These are phyloP conservation scores for Beauveria medogensis DNA, from an alignment of 2,329 filamentous ascomycete species.

Conservation along the genomic window DNA sequence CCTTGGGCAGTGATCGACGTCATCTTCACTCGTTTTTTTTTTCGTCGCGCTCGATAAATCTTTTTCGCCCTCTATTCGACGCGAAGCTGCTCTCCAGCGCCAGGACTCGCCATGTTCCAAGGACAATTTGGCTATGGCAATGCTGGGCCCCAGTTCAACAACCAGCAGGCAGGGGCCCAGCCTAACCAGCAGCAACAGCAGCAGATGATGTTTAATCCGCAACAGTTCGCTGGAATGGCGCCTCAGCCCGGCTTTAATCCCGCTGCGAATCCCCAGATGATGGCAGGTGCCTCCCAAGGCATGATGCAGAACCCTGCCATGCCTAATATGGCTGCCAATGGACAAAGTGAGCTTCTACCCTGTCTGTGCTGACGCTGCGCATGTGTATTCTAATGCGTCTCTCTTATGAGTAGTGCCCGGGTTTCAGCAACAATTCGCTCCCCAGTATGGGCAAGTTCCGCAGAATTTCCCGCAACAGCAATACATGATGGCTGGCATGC, in stretches of 20 bases:
- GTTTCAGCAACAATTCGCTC: conserved; percentile 51
- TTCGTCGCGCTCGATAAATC: neutral
- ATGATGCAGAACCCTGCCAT: conserved; percentile 58
- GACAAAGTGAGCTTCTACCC: conserved; percentile 43
- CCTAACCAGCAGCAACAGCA: conserved; percentile 25
- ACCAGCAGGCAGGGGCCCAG: conserved; percentile 16
- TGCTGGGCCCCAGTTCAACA: conserved; percentile 11
- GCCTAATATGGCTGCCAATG: conserved; percentile 51
- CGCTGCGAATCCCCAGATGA: conserved; percentile 47
- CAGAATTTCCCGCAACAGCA: conserved; percentile 41
- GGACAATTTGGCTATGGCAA: conserved; percentile 11
- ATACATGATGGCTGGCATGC: conserved; percentile 48
- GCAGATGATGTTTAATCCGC: conserved; percentile 32
- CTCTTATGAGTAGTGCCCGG: conserved; percentile 39
- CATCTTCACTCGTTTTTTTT: neutral
- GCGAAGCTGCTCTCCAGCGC: neutral
- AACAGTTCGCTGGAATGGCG: conserved; percentile 47
- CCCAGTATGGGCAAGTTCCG: conserved; percentile 42
- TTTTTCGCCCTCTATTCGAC: neutral
- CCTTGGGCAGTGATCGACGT: neutral
- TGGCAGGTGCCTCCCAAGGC: conserved; percentile 44
- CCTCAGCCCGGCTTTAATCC: conserved; percentile 42
- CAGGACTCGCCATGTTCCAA: conserved; percentile 6
- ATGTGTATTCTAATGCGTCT: neutral
- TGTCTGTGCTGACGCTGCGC: conserved; percentile 5